A percentile compares a stretch with the other conserved stretches of the same genome.
Evolutionary conservation across 257 asterid species (phyloP).

Genomic region (Coffea canephora): DNA sequence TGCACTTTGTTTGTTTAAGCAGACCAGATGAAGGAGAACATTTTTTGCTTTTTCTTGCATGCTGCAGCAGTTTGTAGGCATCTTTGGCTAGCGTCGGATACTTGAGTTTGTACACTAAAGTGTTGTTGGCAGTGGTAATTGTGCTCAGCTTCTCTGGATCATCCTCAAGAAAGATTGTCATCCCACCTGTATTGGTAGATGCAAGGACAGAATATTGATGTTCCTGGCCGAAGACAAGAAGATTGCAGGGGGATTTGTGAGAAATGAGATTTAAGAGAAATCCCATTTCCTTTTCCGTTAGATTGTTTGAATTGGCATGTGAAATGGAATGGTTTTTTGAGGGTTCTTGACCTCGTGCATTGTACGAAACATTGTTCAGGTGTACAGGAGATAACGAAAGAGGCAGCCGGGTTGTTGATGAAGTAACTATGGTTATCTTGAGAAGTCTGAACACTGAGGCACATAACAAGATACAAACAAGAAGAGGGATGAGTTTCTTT

Average conservation of each 20-base stretch:
- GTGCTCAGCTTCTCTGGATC: slow-evolving; percentile 28
- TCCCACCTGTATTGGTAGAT: slow-evolving; percentile 50
- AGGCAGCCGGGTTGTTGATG: slow-evolving; percentile 32
- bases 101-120: slow-evolving; percentile 43
- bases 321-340: background rate
- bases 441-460: slow-evolving; percentile 63
- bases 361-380: slow-evolving; percentile 1
- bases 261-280: slow-evolving; percentile 53
- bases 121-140: slow-evolving; percentile 13
- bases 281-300: slow-evolving; percentile 50
- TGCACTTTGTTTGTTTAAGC: slow-evolving; percentile 41
- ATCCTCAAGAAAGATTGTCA: slow-evolving; percentile 62
- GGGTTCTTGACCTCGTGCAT: background rate
- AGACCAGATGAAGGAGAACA: slow-evolving; percentile 30
- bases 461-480: slow-evolving; percentile 46
- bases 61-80: slow-evolving; percentile 61
- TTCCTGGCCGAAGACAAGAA: slow-evolving; percentile 66
- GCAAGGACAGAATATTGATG: slow-evolving; percentile 43
- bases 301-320: slow-evolving; percentile 10
- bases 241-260: slow-evolving; percentile 55
- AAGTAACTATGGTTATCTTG: slow-evolving; percentile 43
- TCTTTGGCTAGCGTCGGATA: slow-evolving; percentile 59
- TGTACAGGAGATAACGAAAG: slow-evolving; percentile 21
- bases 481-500: slow-evolving; percentile 49
- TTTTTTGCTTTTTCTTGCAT: slow-evolving; percentile 47